Conservation (phyloP, 495 filamentous ascomycete species). For the Barbatosphaeria neglecta region DNA sequence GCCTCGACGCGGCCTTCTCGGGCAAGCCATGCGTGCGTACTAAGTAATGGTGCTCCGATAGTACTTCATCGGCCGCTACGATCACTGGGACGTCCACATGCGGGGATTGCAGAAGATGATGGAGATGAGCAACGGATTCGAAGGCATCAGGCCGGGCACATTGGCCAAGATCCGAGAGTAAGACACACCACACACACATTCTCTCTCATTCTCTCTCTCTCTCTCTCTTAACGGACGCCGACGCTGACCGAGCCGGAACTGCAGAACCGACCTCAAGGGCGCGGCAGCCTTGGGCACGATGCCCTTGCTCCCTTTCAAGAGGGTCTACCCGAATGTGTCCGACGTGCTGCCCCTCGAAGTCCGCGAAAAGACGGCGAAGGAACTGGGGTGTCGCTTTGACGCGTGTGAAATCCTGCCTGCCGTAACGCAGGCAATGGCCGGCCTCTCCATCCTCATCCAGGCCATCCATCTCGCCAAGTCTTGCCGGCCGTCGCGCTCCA, state of each 20-base stretch:
- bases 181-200: not conserved
- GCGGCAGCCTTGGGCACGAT: conserved; percentile 10
- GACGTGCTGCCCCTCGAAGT: conserved; percentile 2
- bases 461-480: conserved; percentile 6
- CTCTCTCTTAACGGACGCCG: not conserved
- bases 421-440: conserved; percentile 4
- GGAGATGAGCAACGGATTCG: conserved; percentile 9
- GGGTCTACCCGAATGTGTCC: conserved; percentile 3
- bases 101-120: conserved; percentile 14
- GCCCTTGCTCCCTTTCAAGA: conserved; percentile 12
- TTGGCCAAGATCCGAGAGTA: conserved; percentile 14
- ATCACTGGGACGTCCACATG: conserved; percentile 22
- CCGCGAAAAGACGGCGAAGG: not conserved
- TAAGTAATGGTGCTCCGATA: not conserved
- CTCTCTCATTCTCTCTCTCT: not conserved
- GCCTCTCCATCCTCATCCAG: conserved; percentile 7
- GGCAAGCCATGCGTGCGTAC: not conserved
- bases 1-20: too few relatives aligned
- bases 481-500: conserved; percentile 1
- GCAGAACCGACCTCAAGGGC: conserved; percentile 17
- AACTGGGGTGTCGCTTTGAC: conserved; percentile 5
- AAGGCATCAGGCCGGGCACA: conserved; percentile 6
- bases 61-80: conserved; percentile 15
- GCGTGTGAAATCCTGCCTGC: conserved; percentile 5
- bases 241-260: not conserved